Base-by-base conservation (phyloP, 192 early-diverging fungal species). In the Entophlyctis luteolus region DNA sequence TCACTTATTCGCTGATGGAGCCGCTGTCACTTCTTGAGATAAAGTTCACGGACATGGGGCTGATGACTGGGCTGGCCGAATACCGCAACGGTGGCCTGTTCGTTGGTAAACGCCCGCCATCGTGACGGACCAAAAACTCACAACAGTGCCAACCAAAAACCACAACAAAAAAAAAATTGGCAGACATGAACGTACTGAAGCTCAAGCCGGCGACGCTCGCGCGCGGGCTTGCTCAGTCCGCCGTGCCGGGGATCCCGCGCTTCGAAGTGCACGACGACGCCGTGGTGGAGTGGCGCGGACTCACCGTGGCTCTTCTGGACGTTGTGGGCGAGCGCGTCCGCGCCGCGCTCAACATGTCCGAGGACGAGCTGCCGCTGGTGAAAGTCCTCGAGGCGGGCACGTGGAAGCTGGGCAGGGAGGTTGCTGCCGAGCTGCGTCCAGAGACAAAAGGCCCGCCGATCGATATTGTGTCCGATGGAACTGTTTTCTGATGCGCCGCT, bases 281-380 rank as follows among this genome's bases (percentile, higher is more conserved):
- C 3, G 86, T 97, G 37, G 87, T 94, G 47, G 95, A 97, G 70
- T 97, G 95, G 95, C 85, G 95, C 18, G 92, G 91, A 8, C 75
- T 97, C 74, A 97, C 93, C 0, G 91, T 97, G 0, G 81, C 85
- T 0, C 78, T 91, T 34, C 67, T 97, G 55, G 95, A 95, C 67
- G 65, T 66, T 16, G 84, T 93, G 1, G 90, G 87, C 0, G 76
- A 82, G 0, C 71, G 74, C 12, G 85, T 95, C 8, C 81, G 87
- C 33, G 72, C 81, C 10, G 60, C 73, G 22, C 79, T 89, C 12
- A 73, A 72, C 1, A 73, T 90, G 35, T 60, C 65, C 37, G 74
- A 65, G 8, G 71, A 77, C 14, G 59, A 86, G n/a, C 72, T 94
- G 6, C 86, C 86, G 2, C 75, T 97, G 38, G 91, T 89, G 28